Evolutionary conservation across 805 yeast genomes (phyloP).

Genomic region (Danielia oregonensis): DNA sequence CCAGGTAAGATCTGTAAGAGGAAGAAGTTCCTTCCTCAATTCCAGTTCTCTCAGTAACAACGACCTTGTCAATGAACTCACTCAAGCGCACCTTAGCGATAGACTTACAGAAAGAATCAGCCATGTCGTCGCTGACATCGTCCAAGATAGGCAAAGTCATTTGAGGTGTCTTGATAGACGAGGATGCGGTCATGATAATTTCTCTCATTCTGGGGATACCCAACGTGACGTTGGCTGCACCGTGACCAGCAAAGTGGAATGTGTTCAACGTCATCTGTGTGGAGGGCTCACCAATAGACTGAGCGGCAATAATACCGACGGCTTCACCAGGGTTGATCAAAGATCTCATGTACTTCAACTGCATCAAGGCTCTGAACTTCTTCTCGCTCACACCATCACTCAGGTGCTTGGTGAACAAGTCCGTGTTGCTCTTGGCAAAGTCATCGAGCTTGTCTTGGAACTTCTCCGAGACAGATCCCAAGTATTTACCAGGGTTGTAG

Average conservation of each 20-base stretch:
- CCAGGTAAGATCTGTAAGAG: constrained; percentile 66
- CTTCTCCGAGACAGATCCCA: constrained; percentile 90
- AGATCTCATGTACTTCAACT: constrained; percentile 95
- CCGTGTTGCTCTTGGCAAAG: constrained; percentile 55
- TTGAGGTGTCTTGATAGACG: constrained; percentile 96
- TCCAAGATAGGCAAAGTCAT: constrained; percentile 85
- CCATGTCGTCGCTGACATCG: constrained; percentile 80
- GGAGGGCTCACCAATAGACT: constrained; percentile 98
- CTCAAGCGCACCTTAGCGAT: constrained; percentile 81
- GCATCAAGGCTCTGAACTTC: constrained; percentile 96
- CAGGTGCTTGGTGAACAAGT: constrained; percentile 52
- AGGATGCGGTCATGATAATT: constrained; percentile 98
- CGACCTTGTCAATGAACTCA: constrained; percentile 81
- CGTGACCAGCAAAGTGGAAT: constrained; percentile 99
- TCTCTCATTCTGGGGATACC: constrained; percentile 99
- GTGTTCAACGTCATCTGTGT: constrained; percentile 98
- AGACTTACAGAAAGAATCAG: constrained; percentile 89
- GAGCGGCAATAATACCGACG: constrained; percentile 97
- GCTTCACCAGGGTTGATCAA: constrained; percentile 95
- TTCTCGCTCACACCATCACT: constrained; percentile 57
- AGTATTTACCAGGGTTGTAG: constrained; percentile 81
- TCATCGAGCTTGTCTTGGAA: constrained; percentile 78
- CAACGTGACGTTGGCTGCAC: constrained; percentile 98
- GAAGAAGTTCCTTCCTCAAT: constrained; percentile 42
- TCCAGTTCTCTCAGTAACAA: constrained; percentile 87